Percentiles rank a stretch among this genome's conserved stretches.
Conservation (phyloP, 176 grass and related monocot species). For the Phoenix dactylifera region DNA sequence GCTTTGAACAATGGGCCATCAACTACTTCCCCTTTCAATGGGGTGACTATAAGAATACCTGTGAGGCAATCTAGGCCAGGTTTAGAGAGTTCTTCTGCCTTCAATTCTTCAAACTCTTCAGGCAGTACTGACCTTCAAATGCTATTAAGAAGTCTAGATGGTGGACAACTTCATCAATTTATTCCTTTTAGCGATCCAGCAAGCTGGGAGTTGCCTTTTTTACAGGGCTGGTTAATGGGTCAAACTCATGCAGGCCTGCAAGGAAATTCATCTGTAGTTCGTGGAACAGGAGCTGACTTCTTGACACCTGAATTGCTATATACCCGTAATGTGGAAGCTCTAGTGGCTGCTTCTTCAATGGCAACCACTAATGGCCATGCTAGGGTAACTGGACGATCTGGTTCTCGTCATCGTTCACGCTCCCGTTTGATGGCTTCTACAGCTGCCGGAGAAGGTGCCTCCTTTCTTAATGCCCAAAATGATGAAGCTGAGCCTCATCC, state of each 20-base stretch:
- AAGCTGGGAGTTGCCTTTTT: slow-evolving; percentile 88
- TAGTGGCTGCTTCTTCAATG: slow-evolving; percentile 35
- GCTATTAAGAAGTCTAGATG: slow-evolving; percentile 70
- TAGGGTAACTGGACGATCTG: slow-evolving; percentile 25
- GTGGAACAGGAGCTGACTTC: slow-evolving; percentile 17
- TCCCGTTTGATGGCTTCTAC: slow-evolving; percentile 28
- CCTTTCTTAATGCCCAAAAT: slow-evolving; percentile 38
- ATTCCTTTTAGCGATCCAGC: slow-evolving; percentile 44
- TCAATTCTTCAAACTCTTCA: slow-evolving; percentile 28
- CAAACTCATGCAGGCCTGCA: slow-evolving; percentile 50
- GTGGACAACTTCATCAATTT: slow-evolving; percentile 39
- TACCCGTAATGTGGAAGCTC: slow-evolving; percentile 23
- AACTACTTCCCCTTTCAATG: slow-evolving; percentile 24
- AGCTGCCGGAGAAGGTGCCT: slow-evolving; percentile 40
- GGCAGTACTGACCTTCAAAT: slow-evolving; percentile 60
- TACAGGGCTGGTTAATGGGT: slow-evolving; percentile 85
- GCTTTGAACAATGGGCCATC: slow-evolving; percentile 20
- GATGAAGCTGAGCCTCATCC: slow-evolving; percentile 60
- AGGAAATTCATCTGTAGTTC: slow-evolving; percentile 16
- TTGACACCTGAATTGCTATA: slow-evolving; percentile 26
- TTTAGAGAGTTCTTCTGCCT: slow-evolving; percentile 12
- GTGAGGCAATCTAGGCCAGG: slow-evolving; percentile 21
- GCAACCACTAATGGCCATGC: slow-evolving; percentile 26
- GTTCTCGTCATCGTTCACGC: slow-evolving; percentile 26
- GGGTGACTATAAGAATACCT: slow-evolving; percentile 17